Evolutionary conservation across 768 basidiomycete species (phyloP).

Genomic region (Grammothele lineata): DNA sequence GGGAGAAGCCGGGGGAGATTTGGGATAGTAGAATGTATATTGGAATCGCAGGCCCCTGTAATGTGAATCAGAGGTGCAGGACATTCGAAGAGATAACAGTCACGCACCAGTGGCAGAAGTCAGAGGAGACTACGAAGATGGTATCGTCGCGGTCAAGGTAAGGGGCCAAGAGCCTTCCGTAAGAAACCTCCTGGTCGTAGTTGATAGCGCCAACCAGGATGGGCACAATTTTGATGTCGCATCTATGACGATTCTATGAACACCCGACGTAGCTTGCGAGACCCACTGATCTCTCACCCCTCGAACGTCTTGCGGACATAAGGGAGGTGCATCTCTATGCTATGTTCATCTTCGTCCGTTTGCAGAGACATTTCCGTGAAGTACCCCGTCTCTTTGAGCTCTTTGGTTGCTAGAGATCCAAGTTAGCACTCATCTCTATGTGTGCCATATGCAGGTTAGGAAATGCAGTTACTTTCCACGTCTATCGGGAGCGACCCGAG

Average conservation of each 20-base stretch:
- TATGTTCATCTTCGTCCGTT: conserved; percentile 93
- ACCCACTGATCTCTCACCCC: too few species aligned
- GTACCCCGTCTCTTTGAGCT: conserved; percentile 58
- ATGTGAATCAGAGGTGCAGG: not conserved
- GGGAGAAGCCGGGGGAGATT: conserved; percentile 45
- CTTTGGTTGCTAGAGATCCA: conserved; percentile 50
- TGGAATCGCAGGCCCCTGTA: conserved; percentile 78
- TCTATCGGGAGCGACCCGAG: conserved; percentile 81
- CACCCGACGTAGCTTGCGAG: too few species aligned
- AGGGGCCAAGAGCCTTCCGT: conserved; percentile 71
- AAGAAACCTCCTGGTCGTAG: conserved; percentile 52
- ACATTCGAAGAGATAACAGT: not conserved
- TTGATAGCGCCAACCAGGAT: conserved; percentile 83
- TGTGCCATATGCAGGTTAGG: not conserved
- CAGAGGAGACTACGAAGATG: conserved; percentile 87
- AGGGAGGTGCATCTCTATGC: conserved; percentile 96
- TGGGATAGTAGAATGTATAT: conserved; percentile 85
- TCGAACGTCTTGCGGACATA: conserved; percentile 84
- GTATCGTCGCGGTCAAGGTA: conserved; percentile 78
- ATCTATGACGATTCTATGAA: too few species aligned
- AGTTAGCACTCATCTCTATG: not conserved
- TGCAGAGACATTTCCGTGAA: conserved; percentile 64
- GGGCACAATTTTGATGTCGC: conserved; percentile 81
- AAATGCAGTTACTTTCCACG: conserved; percentile 55
- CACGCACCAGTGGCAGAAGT: conserved; percentile 95